Evolutionary conservation across 2,329 filamentous ascomycete genomes (phyloP), one percentile per base, ranked within the genome.

Genomic region (Hypoxylon sp.): DNA sequence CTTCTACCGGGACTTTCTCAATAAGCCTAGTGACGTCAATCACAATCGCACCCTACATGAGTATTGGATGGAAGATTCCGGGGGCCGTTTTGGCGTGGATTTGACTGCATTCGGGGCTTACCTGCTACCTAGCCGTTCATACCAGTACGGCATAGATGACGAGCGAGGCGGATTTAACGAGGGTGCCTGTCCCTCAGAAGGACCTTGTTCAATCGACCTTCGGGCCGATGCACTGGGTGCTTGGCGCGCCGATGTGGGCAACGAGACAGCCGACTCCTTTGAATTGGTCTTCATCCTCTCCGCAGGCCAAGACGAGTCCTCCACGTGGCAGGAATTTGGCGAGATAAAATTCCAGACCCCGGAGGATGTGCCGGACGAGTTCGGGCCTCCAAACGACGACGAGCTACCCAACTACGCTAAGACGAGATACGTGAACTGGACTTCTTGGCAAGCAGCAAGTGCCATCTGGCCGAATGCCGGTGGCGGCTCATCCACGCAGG

Each of bases 51-150:
- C 85, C 1, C 77, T 87, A 2, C 85, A 87, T 65, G 84, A 87
- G 74, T 87, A 87, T 72, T 87, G 85, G 85, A 87, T 87, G 85
- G 84, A 84, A 57, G 85, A 87, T 73, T 86, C 84, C 0, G 82
- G 80, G 11, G 85, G 85, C 2, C 80, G 82, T 17, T 87, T 83
- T 64, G 85, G 85, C 13, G 85, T 87, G 8, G 83, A 87, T 62
- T 70, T 87, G 73, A 86, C 84, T 0, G 82, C 82, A 0, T 87
- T 86, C 63, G 85, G 85, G 0, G 80, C 84, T 0, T 87, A 87
- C 63, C 77, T 78, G n/a, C 77, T 87, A 75, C 85, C 85, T 0
- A 75, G 76, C 2, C 77, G 79, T 29, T 81, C 81, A 1, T 87
- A 82, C 63, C 83, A 86, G 70, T 87, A 87, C 54, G 85, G 85